Base-by-base conservation (phyloP, 495 filamentous ascomycete species). In the Penicillium tannophilum region DNA sequence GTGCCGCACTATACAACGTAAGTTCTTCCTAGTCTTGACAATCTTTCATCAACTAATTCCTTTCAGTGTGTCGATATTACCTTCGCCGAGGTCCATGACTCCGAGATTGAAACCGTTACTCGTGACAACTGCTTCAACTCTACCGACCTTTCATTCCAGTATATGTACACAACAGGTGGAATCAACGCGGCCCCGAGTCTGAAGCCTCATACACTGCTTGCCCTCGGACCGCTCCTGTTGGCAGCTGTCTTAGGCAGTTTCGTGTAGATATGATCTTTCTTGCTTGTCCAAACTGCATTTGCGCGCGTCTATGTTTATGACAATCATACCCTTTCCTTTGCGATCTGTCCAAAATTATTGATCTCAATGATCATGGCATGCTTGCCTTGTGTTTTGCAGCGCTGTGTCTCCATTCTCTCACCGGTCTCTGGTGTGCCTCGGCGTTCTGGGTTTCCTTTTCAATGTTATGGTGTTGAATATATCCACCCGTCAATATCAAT, bases 1-100 rank as follows among this genome's bases (percentile, higher is more conserved):
- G 95, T 14, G 95, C 94, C 4, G 82, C 90, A 9, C 73, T 98
- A 23, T 99, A 89, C 69, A 97, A 93, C 66, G 94, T 98, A 83
- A 65, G 90, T 84, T 28, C 47, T 1, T 14, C 45, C 14, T 26
- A 28, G n/a, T 28, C 23, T 2, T 24, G 28, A 9, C 16, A 4
- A 14, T 19, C 20, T 4, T 44, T 35, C 35, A 16, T 44, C 6
- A 28, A 20, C 10, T 48, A n/a, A 19, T 42, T 16, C 4, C 48
- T 35, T 17, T 47, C 17, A 98, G 94, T 98, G 94, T 72, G 93
- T 94, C 56, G 95, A 98, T 63, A 85, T 90, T 63, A 87, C 83
- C 49, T 94, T 97, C 67, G 90, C 87, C 39, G 88, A 89, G 17
- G 88, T 88, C 14, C 70, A 82, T 62, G 88, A 94, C 45, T 24